These are phyloP conservation scores for Pulveroboletus sp. DNA, from an alignment of 768 basidiomycete genomes.

Conservation along the genomic window DNA sequence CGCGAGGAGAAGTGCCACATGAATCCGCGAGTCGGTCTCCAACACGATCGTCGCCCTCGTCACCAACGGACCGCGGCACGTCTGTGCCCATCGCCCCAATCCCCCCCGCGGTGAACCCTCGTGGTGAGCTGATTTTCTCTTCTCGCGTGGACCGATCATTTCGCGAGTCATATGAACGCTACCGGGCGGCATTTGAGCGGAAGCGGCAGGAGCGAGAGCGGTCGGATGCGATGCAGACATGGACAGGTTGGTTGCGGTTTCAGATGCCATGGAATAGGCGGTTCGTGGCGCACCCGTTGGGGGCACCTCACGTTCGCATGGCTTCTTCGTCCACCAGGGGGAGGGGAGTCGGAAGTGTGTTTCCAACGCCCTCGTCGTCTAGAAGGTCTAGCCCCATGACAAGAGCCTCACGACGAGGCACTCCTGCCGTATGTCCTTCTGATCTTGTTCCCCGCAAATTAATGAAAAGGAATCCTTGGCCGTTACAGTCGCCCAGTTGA, in stretches of 20 bases:
- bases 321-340: conserved; percentile 25
- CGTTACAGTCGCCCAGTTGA: conserved; percentile 19
- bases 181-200: conserved; percentile 82
- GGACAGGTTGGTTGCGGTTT: conserved; percentile 27
- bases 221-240: conserved; percentile 27
- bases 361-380: conserved; percentile 29
- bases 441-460: conserved; percentile 21
- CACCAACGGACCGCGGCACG: conserved; percentile 35
- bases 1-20: conserved; percentile 25
- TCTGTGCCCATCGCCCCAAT: conserved; percentile 60
- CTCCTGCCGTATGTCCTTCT: conserved; percentile 22
- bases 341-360: conserved; percentile 20
- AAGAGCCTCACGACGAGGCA: conserved; percentile 24
- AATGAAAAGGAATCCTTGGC: conserved; percentile 19
- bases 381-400: conserved; percentile 33
- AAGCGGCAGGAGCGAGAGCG: conserved; percentile 62
- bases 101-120: conserved; percentile 82
- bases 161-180: conserved; percentile 88
- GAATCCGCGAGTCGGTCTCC: conserved; percentile 20
- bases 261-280: conserved; percentile 29
- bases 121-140: conserved; percentile 95
- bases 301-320: conserved; percentile 19
- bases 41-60: conserved; percentile 24
- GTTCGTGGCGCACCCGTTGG: conserved; percentile 3
- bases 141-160: conserved; percentile 79